These are phyloP conservation scores for Castanea sativa DNA, from an alignment of 306 rosid genomes.

Conservation along the genomic window DNA sequence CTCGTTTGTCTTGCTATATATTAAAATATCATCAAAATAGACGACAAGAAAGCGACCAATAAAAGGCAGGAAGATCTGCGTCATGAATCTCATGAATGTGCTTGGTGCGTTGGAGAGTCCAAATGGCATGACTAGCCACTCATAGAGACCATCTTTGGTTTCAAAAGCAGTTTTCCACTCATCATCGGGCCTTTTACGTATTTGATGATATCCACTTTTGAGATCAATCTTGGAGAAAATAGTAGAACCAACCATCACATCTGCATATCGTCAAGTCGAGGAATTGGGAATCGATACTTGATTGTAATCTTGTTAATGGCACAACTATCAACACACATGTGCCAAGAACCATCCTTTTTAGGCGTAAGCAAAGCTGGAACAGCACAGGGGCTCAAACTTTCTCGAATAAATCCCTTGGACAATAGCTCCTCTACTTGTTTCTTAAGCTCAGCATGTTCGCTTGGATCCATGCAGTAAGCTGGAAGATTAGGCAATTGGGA, in stretches of 20 bases:
- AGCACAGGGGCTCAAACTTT: not conserved
- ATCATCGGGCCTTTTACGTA: not conserved
- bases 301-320: not conserved
- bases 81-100: constrained; percentile 4
- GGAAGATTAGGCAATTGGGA: too few species aligned
- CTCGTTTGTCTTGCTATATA: too few species aligned
- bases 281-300: not conserved
- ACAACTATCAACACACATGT: not conserved
- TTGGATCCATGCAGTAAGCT: too few species aligned
- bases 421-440: too few species aligned
- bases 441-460: too few species aligned
- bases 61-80: not conserved
- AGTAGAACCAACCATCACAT: not conserved
- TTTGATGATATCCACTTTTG: not conserved
- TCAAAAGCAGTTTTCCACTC: not conserved
- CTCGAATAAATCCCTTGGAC: not conserved
- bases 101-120: constrained; percentile 1
- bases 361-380: not conserved
- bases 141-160: not conserved
- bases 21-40: too few species aligned
- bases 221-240: not conserved
- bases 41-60: too few species aligned
- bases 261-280: not conserved
- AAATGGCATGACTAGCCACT: constrained; percentile 10
- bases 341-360: not conserved